Percentiles rank a stretch among this genome's conserved stretches.
phyloP scores from a whole-genome alignment of 1,284 basidiomycete species.

The Malassezia yamatoensis region DNA sequence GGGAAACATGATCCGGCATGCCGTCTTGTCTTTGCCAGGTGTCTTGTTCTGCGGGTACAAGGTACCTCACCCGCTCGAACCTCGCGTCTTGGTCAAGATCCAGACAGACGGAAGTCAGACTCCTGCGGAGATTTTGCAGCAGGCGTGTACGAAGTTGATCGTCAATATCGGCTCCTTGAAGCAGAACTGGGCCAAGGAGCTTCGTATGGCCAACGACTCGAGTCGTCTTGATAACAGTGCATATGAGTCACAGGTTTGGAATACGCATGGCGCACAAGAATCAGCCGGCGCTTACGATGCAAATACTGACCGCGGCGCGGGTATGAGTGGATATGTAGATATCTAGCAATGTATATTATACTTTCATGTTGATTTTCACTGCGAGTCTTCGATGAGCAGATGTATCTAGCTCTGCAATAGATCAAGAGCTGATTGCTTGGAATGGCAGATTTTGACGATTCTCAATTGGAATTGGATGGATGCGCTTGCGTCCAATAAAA shows the following conservation, averaged over 20 bases:
- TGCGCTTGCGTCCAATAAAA: too few relatives aligned
- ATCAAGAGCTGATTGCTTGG: too few relatives aligned
- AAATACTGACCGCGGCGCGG: slow-evolving; percentile 3
- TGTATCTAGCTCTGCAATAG: too few relatives aligned
- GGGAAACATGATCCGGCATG: slow-evolving; percentile 81
- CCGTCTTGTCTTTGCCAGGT: slow-evolving; percentile 39
- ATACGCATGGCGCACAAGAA: neutral
- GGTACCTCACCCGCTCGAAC: slow-evolving; percentile 89
- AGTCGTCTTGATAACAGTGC: slow-evolving; percentile 3
- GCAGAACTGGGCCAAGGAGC: slow-evolving; percentile 51
- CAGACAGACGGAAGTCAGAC: slow-evolving; percentile 83
- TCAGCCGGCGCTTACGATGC: neutral
- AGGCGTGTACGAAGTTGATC: slow-evolving; percentile 74
- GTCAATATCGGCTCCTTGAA: slow-evolving; percentile 57
- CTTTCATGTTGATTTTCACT: neutral
- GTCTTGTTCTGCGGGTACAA: slow-evolving; percentile 89
- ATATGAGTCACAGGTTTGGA: slow-evolving; percentile 6
- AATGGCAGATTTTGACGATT: too few relatives aligned
- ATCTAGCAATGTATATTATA: slow-evolving; percentile 9
- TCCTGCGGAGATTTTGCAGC: slow-evolving; percentile 71
- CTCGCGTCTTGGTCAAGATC: slow-evolving; percentile 83
- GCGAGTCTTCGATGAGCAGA: too few relatives aligned
- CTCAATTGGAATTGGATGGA: too few relatives aligned
- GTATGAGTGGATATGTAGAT: slow-evolving; percentile 19
- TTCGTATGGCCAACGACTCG: slow-evolving; percentile 41